Base-by-base conservation (phyloP, 164 flowering plant species). In the Vitis amurensis region DNA sequence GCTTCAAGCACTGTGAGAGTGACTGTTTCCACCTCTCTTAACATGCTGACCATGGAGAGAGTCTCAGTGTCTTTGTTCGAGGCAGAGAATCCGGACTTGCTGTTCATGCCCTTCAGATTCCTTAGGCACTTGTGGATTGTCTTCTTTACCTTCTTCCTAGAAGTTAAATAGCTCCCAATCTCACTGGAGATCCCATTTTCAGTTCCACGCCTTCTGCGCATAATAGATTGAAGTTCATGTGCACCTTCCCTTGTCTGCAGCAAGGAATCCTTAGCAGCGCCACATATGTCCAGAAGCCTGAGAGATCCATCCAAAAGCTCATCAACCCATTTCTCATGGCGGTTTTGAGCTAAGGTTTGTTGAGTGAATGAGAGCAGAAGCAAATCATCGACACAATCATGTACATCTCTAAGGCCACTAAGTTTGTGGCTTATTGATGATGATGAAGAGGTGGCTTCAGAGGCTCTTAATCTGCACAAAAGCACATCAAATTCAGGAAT, bases 261-360 rank as follows among this genome's bases (percentile, higher is more conserved):
- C 50, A 75, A n/a, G 15, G 63, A 63, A 67, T 75, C 78, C 50
- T 44, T 75, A 49, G 49, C 13, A 19, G 60, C 31, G 50, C 47
- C 47, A 56, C 67, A 70, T 13, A 53, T 56, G 55, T 75, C 78
- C 67, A 75, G 66, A 4, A 75, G 47, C 71, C 52, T 66, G 30
- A 75, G 70, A 66, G 68, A 70, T 15, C 61, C 74, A 56, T 70
- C 67, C 44, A 37, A 37, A 8, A 37, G 44, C 7, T 37, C 44
- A 37, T 37, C 44, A 37, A 37, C 44, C 44, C 44, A 37, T 37
- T 37, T 3, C 44, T 37, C 44, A 37, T 37, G 44, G 44, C 44
- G 7, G 7, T 6, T 31, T 16, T 59, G 73, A 44, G 73, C 44
- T 3, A 76, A 5, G 51, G 59, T 2, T 68, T 76, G 63, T 12